Evolutionary conservation across 768 basidiomycete species (phyloP).

Genomic region (Suillus tomentosus): DNA sequence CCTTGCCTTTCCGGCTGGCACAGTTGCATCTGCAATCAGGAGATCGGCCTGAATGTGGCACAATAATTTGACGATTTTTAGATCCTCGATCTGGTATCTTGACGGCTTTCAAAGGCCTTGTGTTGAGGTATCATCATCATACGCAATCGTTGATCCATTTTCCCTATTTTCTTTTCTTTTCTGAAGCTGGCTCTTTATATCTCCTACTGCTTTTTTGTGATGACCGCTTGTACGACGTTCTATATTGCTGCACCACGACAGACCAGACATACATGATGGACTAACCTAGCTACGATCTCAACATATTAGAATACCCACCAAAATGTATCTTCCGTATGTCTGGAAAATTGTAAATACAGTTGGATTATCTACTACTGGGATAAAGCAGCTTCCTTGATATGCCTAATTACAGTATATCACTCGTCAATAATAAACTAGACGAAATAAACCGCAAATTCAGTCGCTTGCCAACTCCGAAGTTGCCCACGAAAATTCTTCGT

Average conservation of each 20-base stretch:
- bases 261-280: conserved; percentile 3
- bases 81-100: not conserved
- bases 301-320: conserved; percentile 10
- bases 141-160: not conserved
- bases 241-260: not conserved
- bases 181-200: conserved; percentile 3
- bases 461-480: no score
- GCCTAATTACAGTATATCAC: not conserved
- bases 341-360: conserved; percentile 8
- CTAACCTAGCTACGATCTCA: conserved; percentile 1
- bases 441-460: not conserved
- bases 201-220: not conserved
- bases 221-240: not conserved
- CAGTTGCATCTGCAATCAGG: not conserved
- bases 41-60: not conserved
- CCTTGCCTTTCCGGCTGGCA: not conserved
- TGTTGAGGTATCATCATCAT: not conserved
- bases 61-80: not conserved
- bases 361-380: not conserved
- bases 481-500: no score
- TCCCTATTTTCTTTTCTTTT: not conserved
- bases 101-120: not conserved
- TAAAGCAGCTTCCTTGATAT: not conserved
- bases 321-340: conserved; percentile 20
- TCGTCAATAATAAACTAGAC: no score